Base-by-base conservation (phyloP, 2,329 filamentous ascomycete species). In the Nectriaceae sp. region DNA sequence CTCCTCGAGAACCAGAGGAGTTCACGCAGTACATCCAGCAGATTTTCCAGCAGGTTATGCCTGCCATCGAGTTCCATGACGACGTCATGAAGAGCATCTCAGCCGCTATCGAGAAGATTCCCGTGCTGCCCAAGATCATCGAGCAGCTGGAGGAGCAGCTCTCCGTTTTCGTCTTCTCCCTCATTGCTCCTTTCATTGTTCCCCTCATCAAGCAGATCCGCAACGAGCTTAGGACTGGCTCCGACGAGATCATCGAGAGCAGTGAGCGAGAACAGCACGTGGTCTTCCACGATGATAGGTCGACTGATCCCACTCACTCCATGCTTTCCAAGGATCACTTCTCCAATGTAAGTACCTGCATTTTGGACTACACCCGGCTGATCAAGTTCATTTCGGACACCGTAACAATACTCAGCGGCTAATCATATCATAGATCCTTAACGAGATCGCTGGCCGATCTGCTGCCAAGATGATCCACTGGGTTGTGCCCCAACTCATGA, bases 251-350 rank as follows among this genome's bases (percentile, higher is more conserved):
- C 62, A 96, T 97, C 55, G 78, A 89, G 61, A 91, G 87, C 74
- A 93, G 89, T 67, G 80, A 87, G 67, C 82, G 87, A 44, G 87
- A 96, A 74, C 91, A 96, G 72, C 84, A 88, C 62, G 80, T 95
- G 57, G 90, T 97, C 42, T 97, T 96, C 70, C 72, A 88, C 38
- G 85, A 97, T 56, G 87, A 95, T 63, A 54, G 80, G 43, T 88
- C 75, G 54, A 84, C 83, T 18, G 87, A 97, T 63, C 93, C 92
- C 0, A 97, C 92, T 2, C 92, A 97, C 74, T 95, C 90, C 18
- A 96, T 96, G 92, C 76, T 97, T 44, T 91, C 90, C 50, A 97
- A 97, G 74, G 92, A 97, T 63, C 92, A 97, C 71, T 97, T 97
- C 69, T 89, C 87, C 55, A 95, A 95, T 64, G 77, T 87, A 67